Conservation (phyloP, 2,329 filamentous ascomycete genomes). For the Graphilbum sp. region DNA sequence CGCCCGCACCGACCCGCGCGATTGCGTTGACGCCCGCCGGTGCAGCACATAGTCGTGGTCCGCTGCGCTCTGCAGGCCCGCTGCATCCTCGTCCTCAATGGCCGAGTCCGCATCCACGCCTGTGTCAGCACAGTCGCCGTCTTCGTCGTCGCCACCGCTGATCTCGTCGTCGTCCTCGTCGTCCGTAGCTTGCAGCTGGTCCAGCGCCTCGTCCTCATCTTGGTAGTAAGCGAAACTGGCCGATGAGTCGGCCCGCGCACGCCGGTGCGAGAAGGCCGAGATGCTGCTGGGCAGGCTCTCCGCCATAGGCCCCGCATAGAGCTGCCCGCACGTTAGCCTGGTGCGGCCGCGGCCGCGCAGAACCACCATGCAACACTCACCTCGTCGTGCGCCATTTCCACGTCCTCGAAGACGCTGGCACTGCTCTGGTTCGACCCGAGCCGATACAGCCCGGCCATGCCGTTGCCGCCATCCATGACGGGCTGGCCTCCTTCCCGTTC, state of each 20-base stretch:
- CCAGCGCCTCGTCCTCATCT: conserved; percentile 40
- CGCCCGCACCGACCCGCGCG: conserved; percentile 37
- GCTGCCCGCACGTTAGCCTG: conserved; percentile 22
- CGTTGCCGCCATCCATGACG: background rate
- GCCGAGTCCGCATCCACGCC: conserved; percentile 14
- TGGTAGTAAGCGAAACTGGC: conserved; percentile 85
- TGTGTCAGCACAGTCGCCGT: conserved; percentile 18
- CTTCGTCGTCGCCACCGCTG: conserved; percentile 3
- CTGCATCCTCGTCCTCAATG: conserved; percentile 21
- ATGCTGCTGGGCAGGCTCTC: conserved; percentile 92
- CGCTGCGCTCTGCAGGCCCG: conserved; percentile 19
- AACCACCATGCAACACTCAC: too few species aligned
- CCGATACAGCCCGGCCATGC: conserved; percentile 33
- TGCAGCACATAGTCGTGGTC: conserved; percentile 33
- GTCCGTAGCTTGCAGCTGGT: conserved; percentile 11
- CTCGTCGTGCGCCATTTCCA: conserved; percentile 98
- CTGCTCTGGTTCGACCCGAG: conserved; percentile 55
- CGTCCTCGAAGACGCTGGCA: conserved; percentile 75
- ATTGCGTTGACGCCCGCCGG: conserved; percentile 46
- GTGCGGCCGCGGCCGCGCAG: too few species aligned
- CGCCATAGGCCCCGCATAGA: conserved; percentile 83
- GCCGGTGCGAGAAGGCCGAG: conserved; percentile 78
- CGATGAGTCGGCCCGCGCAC: conserved; percentile 64
- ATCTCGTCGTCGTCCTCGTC: background rate
- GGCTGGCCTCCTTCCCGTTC: background rate